Base-by-base conservation (phyloP, 306 rosid genomes). In the Medicago ruthenica region DNA sequence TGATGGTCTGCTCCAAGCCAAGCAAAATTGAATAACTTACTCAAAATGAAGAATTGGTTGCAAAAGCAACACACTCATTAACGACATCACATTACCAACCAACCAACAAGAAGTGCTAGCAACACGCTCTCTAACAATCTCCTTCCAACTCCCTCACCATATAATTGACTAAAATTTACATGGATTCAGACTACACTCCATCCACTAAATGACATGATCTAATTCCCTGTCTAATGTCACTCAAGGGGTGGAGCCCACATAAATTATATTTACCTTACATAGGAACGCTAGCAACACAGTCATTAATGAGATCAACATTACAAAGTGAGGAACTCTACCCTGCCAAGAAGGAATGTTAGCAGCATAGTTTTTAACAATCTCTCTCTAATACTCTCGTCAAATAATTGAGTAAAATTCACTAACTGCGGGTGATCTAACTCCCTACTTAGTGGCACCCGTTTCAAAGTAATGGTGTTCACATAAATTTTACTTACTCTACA, bases 41-140 rank as follows among this genome's bases (percentile, higher is more conserved):
- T 47, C 50, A 60, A 60, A 48, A 67, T 50, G 6, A 62, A 41
- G 22, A 41, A 57, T n/a, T 9, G 22, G 17, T 54, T 13, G 31
- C 15, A 63, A 62, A 81, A 55, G 18, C 12, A 62, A 48, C 39
- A 47, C 3, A 27, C 27, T 36, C 39, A 9, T 61, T 68, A 34
- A 70, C 6, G n/a, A 69, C 18, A 62, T 18, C 12, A 42, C 42
- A 50, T 5, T 37, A 17, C 6, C 36, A 31, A 31, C 36, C 36
- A 5, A 31, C 36, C 36, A 31, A 31, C 6, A 80, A 73, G 34
- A 9, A 13, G 0, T 2, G 12, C 66, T 27, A 60, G 24, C 2
- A 60, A 60, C 12, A 7, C 2, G 8, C 67, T 61, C 17, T 15
- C 42, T 15, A 27, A 60, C 8, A 27, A 7, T 60, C 66, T 60